Evolutionary conservation across 768 basidiomycete species (phyloP).

Genomic region (Thelephora aurantiotincta): DNA sequence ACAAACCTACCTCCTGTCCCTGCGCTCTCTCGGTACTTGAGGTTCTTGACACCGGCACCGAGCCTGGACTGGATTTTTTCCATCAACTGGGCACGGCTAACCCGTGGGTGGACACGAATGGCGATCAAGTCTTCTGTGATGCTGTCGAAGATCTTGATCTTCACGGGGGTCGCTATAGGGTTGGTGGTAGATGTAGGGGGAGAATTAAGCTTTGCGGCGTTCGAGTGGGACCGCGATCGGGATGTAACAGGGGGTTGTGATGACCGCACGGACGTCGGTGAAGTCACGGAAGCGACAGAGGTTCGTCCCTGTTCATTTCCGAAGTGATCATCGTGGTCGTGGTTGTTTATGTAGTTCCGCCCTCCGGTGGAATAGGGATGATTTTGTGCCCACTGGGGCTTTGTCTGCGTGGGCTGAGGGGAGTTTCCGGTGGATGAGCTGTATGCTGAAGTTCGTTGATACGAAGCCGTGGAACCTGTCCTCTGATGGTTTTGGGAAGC

Average conservation of each 20-base stretch:
- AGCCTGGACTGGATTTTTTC: slow-evolving; percentile 84
- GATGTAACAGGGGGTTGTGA: slow-evolving; percentile 37
- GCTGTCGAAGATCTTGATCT: slow-evolving; percentile 96
- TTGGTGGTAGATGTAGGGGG: slow-evolving; percentile 69
- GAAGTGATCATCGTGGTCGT: slow-evolving; percentile 9
- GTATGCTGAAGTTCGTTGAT: slow-evolving; percentile 11
- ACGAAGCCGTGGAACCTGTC: slow-evolving; percentile 33
- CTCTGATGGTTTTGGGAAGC: slow-evolving; percentile 37
- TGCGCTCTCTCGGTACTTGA: slow-evolving; percentile 67
- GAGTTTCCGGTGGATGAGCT: slow-evolving; percentile 25
- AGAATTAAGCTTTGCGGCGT: slow-evolving; percentile 32
- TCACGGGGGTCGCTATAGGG: slow-evolving; percentile 80
- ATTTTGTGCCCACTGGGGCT: neutral
- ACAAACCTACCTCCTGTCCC: slow-evolving; percentile 51
- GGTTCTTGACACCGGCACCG: slow-evolving; percentile 50
- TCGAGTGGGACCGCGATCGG: slow-evolving; percentile 47
- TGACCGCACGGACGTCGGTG: slow-evolving; percentile 15
- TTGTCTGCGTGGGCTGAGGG: slow-evolving; percentile 9
- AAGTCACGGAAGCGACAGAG: slow-evolving; percentile 14
- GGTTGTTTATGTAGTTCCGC: slow-evolving; percentile 14
- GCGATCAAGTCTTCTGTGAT: slow-evolving; percentile 92
- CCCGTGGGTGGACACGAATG: slow-evolving; percentile 88
- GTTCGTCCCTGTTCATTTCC: slow-evolving; percentile 13
- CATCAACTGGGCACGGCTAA: slow-evolving; percentile 76
- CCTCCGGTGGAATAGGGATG: neutral